Evolutionary conservation across 257 asterid genomes (phyloP).

Genomic region (Oldenlandia corymbosa): DNA sequence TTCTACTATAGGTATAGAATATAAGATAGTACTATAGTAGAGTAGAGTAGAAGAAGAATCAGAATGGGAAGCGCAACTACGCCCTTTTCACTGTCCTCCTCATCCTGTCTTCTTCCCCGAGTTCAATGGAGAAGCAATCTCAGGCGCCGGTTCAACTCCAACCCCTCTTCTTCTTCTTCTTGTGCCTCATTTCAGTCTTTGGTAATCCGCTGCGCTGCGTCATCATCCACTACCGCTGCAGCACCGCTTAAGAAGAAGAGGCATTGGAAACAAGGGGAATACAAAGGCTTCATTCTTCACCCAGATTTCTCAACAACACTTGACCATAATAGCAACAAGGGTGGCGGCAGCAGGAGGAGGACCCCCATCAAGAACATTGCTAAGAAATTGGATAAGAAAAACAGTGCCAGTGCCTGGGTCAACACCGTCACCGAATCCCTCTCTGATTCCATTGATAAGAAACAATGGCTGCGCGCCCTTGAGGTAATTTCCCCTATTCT

Average conservation of each 20-base stretch:
- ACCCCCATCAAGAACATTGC: constrained; percentile 65
- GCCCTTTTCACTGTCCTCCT: constrained; percentile 36
- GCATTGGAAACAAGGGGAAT: constrained; percentile 71
- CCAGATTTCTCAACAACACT: constrained; percentile 30
- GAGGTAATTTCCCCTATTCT: no score
- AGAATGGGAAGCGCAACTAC: constrained; percentile 19
- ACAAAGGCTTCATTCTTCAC: constrained; percentile 37
- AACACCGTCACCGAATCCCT: constrained; percentile 79
- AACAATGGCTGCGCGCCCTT: constrained; percentile 68
- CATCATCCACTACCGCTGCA: constrained; percentile 21
- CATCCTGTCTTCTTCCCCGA: constrained; percentile 44
- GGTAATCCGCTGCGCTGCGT: constrained; percentile 14
- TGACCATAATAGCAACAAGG: no score
- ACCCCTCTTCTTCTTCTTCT: constrained; percentile 20
- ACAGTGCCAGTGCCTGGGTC: constrained; percentile 58
- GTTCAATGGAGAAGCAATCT: constrained; percentile 16
- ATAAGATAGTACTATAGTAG: no score
- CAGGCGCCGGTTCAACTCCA: constrained; percentile 17
- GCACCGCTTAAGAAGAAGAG: constrained; percentile 31
- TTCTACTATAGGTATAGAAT: no score
- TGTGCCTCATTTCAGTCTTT: neutral
- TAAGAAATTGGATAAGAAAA: constrained; percentile 54
- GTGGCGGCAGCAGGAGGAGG: constrained; percentile 29
- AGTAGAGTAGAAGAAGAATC: neutral
- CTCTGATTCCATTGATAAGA: constrained; percentile 52